phyloP scores from a whole-genome alignment of 345 rosid species.

The Theobroma cacao region DNA sequence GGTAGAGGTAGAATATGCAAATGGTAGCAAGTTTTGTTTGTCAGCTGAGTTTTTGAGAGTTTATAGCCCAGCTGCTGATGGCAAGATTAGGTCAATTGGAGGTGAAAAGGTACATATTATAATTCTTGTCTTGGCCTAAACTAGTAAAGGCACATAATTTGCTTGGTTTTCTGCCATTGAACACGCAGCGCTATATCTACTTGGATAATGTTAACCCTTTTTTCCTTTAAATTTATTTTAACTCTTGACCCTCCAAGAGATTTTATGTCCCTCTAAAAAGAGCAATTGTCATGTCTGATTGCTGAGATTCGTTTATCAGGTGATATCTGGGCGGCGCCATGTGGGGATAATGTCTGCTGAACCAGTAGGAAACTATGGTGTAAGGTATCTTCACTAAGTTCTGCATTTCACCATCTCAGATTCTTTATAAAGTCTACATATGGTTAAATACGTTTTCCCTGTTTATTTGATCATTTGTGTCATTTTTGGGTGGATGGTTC shows the following conservation, averaged over 20 bases:
- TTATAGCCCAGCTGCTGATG: conserved; percentile 88
- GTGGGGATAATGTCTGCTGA: conserved; percentile 96
- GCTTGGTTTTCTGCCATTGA: not conserved
- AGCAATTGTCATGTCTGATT: not conserved
- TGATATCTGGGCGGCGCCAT: conserved; percentile 79
- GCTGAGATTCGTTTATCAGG: conserved; percentile 40
- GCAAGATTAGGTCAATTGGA: conserved; percentile 72
- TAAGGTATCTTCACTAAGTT: conserved; percentile 54
- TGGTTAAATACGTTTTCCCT: not conserved
- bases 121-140: not conserved
- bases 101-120: conserved; percentile 67
- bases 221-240: not conserved
- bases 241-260: not conserved
- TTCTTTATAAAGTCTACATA: not conserved
- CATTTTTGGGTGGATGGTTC: conserved; percentile 19
- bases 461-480: not conserved
- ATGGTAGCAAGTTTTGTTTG: conserved; percentile 58
- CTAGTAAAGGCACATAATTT: not conserved
- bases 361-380: conserved; percentile 95
- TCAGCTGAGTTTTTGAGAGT: conserved; percentile 78
- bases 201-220: not conserved
- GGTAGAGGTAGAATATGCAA: conserved; percentile 76
- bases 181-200: not conserved
- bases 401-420: not conserved
- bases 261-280: not conserved